Conservation (phyloP, 225 moss, liverwort and hornwort species). For the Lunularia cruciata region DNA sequence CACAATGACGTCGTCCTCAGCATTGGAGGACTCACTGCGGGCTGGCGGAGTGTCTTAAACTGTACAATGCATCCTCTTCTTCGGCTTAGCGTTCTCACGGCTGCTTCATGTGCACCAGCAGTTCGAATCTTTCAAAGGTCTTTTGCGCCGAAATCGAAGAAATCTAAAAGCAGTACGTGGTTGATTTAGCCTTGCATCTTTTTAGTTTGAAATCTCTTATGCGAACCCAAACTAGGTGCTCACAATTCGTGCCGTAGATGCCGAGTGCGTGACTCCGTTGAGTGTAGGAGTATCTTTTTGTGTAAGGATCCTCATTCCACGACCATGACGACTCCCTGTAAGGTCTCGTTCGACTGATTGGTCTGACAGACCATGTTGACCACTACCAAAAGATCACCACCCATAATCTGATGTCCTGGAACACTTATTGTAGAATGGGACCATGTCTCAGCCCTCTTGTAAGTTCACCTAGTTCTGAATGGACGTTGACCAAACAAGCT, state of each 20-base stretch:
- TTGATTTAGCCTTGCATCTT: not conserved
- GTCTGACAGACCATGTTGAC: slow-evolving; percentile 45
- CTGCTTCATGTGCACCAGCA: not conserved
- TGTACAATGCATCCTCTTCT: too few species aligned
- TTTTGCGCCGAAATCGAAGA: slow-evolving; percentile 30
- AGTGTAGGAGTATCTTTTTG: too few species aligned
- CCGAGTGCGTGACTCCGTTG: too few species aligned
- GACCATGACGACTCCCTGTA: slow-evolving; percentile 39
- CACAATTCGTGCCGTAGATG: too few species aligned
- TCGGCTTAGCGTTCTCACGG: not conserved
- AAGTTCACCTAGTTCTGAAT: too few species aligned
- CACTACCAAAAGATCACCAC: slow-evolving; percentile 52
- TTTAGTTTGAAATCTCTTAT: not conserved
- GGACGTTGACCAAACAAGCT: too few species aligned
- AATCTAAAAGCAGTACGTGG: slow-evolving; percentile 24
- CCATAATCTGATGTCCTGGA: slow-evolving; percentile 54
- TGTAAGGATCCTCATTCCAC: not conserved
- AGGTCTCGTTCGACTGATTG: slow-evolving; percentile 53
- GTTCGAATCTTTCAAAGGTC: not conserved
- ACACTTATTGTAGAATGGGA: too few species aligned
- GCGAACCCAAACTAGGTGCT: not conserved
- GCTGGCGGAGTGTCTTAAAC: too few species aligned
- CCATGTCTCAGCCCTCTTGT: too few species aligned
- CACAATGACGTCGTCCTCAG: too few species aligned
- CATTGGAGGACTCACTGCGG: too few species aligned